These are phyloP conservation scores for Sequoia sempervirens DNA, from an alignment of 75 land plant genomes.

Conservation along the genomic window DNA sequence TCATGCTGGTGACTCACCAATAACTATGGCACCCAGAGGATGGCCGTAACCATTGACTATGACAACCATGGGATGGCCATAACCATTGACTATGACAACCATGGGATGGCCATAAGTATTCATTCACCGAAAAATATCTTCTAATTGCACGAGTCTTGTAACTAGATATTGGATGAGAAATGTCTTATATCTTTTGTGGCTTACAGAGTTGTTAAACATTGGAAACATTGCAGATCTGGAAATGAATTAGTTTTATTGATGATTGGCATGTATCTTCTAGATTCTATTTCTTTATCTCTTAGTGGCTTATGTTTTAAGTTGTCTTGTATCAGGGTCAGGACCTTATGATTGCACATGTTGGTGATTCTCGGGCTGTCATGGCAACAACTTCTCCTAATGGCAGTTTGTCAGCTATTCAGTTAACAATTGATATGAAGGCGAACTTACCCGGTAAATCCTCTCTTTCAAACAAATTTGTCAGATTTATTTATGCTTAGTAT, in stretches of 20 bases:
- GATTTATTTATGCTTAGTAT: not conserved
- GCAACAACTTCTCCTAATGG: conserved; percentile 66
- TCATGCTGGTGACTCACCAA: too few species aligned
- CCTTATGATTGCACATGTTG: conserved; percentile 90
- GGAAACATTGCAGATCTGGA: not conserved
- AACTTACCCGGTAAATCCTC: conserved; percentile 68
- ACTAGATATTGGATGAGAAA: not conserved
- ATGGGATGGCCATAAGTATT: too few species aligned
- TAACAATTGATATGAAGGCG: conserved; percentile 91
- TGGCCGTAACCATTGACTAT: too few species aligned
- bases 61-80: too few species aligned
- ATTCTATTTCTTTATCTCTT: too few species aligned
- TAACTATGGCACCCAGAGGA: too few species aligned
- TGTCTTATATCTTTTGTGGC: not conserved
- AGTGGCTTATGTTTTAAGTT: not conserved
- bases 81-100: too few species aligned
- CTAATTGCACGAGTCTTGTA: not conserved
- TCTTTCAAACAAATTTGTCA: not conserved
- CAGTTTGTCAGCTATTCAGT: conserved; percentile 58
- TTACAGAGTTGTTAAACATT: not conserved
- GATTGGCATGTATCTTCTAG: not conserved
- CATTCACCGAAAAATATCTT: too few species aligned
- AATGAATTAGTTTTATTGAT: not conserved
- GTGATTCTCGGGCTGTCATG: conserved; percentile 86
- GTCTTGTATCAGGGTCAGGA: conserved; percentile 51